These are phyloP conservation scores for Teunomyces gatunensis DNA, from an alignment of 805 yeast species.

Conservation along the genomic window DNA sequence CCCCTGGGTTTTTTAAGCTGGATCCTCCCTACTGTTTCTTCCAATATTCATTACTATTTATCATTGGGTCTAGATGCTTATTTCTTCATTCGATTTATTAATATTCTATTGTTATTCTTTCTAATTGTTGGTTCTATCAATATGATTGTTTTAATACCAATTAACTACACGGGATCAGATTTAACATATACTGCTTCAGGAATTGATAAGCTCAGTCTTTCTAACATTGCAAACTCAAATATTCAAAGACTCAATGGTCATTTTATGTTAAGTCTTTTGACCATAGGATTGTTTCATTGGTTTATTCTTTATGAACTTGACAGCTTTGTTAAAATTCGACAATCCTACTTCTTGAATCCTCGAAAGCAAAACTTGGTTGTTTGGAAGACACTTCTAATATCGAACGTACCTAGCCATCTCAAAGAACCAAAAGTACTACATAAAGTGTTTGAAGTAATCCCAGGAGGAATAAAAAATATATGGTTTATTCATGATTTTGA, in stretches of 20 bases:
- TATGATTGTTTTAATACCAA: constrained; percentile 60
- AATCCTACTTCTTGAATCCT: constrained; percentile 34
- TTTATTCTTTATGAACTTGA: constrained; percentile 57
- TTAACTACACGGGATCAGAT: constrained; percentile 49
- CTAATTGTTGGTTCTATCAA: constrained; percentile 50
- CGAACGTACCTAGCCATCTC: constrained; percentile 43
- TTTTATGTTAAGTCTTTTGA: constrained; percentile 54
- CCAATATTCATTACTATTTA: constrained; percentile 43
- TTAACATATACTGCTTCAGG: constrained; percentile 39
- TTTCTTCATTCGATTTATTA: constrained; percentile 63
- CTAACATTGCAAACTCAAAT: constrained; percentile 59
- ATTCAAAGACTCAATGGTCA: constrained; percentile 57
- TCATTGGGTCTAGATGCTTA: constrained; percentile 71
- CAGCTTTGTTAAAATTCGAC: constrained; percentile 48
- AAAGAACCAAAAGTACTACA: constrained; percentile 23
- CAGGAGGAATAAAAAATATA: constrained; percentile 53
- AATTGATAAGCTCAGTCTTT: constrained; percentile 66
- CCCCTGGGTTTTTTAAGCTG: constrained; percentile 52
- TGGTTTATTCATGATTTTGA: constrained; percentile 53
- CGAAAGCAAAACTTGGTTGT: constrained; percentile 21
- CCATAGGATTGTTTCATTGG: constrained; percentile 55
- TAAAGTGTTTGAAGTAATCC: constrained; percentile 37
- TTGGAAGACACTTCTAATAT: constrained; percentile 38
- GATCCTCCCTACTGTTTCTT: constrained; percentile 44
- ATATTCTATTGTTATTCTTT: constrained; percentile 51